Conservation (phyloP, 257 asterid species). For the Hygrophila difformis region DNA sequence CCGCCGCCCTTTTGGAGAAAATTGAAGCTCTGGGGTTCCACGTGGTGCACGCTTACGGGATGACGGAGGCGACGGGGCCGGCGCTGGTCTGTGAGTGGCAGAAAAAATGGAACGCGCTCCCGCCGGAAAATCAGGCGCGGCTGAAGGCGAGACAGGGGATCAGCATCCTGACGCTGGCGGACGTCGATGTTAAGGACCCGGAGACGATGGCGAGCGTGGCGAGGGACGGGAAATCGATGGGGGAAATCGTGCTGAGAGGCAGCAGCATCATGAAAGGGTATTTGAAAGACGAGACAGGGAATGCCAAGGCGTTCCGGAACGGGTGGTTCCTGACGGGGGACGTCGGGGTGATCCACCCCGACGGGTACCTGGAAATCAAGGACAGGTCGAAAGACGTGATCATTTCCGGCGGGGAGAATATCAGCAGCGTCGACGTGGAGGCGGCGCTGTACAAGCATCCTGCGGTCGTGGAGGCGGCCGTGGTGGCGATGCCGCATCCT, state of each 20-base stretch:
- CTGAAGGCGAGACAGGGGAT: constrained; percentile 75
- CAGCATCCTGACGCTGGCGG: constrained; percentile 56
- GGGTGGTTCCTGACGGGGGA: constrained; percentile 89
- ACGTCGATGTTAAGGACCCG: constrained; percentile 57
- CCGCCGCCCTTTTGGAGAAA: constrained; percentile 45
- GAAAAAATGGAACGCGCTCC: constrained; percentile 39
- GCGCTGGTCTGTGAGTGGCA: constrained; percentile 85
- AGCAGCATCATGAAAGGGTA: constrained; percentile 90
- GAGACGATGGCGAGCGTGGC: constrained; percentile 55
- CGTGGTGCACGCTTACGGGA: constrained; percentile 77
- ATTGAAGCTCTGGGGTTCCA: constrained; percentile 62
- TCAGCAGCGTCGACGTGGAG: constrained; percentile 85
- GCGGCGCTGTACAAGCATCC: constrained; percentile 43
- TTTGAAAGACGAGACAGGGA: constrained; percentile 45
- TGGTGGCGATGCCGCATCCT: constrained; percentile 89
- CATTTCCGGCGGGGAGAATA: constrained; percentile 89
- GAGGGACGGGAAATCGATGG: constrained; percentile 50
- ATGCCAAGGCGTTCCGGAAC: constrained; percentile 33
- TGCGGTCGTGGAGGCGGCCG: constrained; percentile 62
- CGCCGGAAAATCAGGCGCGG: constrained; percentile 26
- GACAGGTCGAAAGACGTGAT: constrained; percentile 83
- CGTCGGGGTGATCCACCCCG: constrained; percentile 68
- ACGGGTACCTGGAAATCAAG: constrained; percentile 79
- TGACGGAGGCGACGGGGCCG: constrained; percentile 90
- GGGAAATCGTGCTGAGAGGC: constrained; percentile 70